Evolutionary conservation across 192 early-diverging fungal species (phyloP), one percentile per base, ranked within the genome.

Genomic region (Linnemannia schmuckeri): DNA sequence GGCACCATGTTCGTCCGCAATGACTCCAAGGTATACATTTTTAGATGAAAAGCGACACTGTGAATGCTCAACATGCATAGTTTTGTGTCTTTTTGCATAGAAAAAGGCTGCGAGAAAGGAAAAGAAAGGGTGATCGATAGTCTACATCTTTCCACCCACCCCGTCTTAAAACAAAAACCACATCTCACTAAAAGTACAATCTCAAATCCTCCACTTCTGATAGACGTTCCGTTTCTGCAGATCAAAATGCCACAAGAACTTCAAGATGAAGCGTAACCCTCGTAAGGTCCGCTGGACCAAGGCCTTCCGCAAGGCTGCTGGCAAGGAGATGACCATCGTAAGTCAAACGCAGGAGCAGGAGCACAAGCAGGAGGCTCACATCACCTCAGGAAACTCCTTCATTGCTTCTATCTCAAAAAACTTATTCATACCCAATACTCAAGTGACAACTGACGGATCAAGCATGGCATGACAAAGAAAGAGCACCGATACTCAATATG

Each of bases 181-280:
- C 49, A 52, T 52, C 18, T 52, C 61, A 30, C 12, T 15, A 33
- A 33, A n/a, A 66, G 27, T 8, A 35, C 27, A 33, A 61, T 27
- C 10, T 35, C 1, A 66, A 10, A 27, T 33, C 24, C 12, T 66
- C 24, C 10, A 66, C 27, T 17, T 61, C 22, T 61, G 73, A 37
- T 91, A 97, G 96, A 92, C 93, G 54, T 98, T 98, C 90, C 93
- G 97, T 57, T 98, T 97, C 89, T 99, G 99, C 88, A 94, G 97
- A 84, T 99, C 98, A 82, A 99, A 99, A 92, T 99, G 99, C 91
- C 97, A 99, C 95, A 97, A 96, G 88, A 99, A 98, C 92, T 99
- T 99, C 92, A 99, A 99, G 90, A 98, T 99, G 96, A 99, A 99
- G 94, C 95, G 99, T 54, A 99, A 99, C 92, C 99, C 99, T 63